These are phyloP conservation scores for Alternaria dauci DNA, from an alignment of 2,329 filamentous ascomycete species.

Conservation along the genomic window DNA sequence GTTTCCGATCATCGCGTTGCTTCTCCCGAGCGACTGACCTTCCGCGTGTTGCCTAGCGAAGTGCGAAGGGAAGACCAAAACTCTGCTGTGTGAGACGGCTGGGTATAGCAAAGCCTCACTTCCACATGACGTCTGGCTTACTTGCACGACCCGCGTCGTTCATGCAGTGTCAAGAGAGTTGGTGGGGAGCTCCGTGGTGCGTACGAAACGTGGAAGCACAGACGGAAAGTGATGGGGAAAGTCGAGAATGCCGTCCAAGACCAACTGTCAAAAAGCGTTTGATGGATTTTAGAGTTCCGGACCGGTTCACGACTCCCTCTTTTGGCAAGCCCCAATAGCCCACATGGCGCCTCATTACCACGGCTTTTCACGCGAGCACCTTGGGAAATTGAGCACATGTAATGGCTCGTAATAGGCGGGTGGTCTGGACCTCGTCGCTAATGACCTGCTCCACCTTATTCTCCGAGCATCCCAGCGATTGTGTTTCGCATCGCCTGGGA, in stretches of 20 bases:
- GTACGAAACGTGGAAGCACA: conserved; percentile 15
- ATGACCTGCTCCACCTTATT: conserved; percentile 8
- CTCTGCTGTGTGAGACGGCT: background rate
- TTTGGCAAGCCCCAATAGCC: conserved; percentile 1
- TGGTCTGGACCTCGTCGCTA: conserved; percentile 14
- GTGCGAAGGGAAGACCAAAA: background rate
- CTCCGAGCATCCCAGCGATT: conserved; percentile 12
- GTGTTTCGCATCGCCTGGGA: conserved; percentile 5
- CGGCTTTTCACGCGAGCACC: background rate
- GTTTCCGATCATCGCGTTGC: background rate
- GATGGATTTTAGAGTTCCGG: conserved; percentile 11
- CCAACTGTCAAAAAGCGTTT: background rate
- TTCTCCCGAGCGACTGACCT: background rate
- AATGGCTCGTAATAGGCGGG: background rate
- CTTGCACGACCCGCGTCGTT: background rate
- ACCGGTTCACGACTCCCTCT: conserved; percentile 8
- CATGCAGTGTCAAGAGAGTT: background rate
- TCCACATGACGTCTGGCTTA: background rate
- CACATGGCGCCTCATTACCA: conserved; percentile 3
- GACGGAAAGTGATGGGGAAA: conserved; percentile 1
- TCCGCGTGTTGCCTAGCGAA: background rate
- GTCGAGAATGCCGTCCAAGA: background rate
- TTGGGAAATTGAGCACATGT: conserved; percentile 8
- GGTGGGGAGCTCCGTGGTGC: conserved; percentile 14
- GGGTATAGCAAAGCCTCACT: background rate